A percentile compares a stretch with the other conserved stretches of the same genome.
Evolutionary conservation across 2,329 filamentous ascomycete genomes (phyloP).

Genomic region (Periconia macrospinosa): DNA sequence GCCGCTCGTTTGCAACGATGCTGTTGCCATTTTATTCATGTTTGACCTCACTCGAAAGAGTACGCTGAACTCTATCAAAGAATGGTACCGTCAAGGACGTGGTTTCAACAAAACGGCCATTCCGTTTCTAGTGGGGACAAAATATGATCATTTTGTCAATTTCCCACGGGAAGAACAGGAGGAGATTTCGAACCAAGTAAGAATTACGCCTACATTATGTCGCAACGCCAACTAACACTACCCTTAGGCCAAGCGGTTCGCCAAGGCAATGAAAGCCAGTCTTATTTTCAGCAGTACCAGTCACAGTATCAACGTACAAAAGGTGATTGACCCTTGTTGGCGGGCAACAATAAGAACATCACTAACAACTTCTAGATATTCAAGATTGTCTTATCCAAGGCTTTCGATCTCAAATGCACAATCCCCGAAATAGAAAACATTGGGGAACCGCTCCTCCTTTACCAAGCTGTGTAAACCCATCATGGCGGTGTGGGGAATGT

Average conservation of each 20-base stretch:
- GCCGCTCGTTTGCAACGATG: slow-evolving; percentile 98
- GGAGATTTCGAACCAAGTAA: slow-evolving; percentile 93
- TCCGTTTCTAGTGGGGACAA: slow-evolving; percentile 93
- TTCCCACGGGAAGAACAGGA: slow-evolving; percentile 97
- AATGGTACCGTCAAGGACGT: slow-evolving; percentile 96
- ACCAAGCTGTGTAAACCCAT: slow-evolving; percentile 54
- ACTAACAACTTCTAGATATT: slow-evolving; percentile 72
- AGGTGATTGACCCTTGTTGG: slow-evolving; percentile 60
- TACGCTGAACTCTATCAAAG: slow-evolving; percentile 98
- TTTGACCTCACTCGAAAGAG: slow-evolving; percentile 98
- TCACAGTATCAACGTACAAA: slow-evolving; percentile 99
- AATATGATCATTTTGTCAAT: slow-evolving; percentile 99
- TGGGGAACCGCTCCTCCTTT: slow-evolving; percentile 90
- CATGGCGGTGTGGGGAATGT: slow-evolving; percentile 4
- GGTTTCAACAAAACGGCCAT: slow-evolving; percentile 99
- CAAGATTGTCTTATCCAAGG: slow-evolving; percentile 98
- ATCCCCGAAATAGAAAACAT: slow-evolving; percentile 99
- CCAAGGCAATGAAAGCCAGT: slow-evolving; percentile 96
- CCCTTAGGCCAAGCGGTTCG: slow-evolving; percentile 82
- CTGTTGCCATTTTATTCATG: slow-evolving; percentile 99
- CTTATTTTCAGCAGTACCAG: slow-evolving; percentile 98
- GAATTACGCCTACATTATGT: not conserved
- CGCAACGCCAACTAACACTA: slow-evolving; percentile 19
- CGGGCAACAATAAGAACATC: not conserved
- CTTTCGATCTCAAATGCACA: slow-evolving; percentile 97